Evolutionary conservation across 345 rosid species (phyloP).

Genomic region (Eucalyptus grandis): DNA sequence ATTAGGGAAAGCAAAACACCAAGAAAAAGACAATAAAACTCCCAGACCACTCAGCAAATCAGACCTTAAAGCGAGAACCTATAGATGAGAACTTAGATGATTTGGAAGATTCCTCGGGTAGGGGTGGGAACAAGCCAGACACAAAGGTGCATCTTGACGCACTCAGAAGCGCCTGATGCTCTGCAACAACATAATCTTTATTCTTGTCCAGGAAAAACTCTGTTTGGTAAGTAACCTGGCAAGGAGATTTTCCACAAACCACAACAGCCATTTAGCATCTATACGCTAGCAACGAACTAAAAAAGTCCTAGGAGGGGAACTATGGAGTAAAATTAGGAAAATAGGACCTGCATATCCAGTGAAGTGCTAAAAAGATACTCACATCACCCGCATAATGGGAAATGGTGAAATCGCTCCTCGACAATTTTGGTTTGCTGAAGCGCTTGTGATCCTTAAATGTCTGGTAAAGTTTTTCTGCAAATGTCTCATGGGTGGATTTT

Average conservation of each 20-base stretch:
- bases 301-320: neutral
- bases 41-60: neutral
- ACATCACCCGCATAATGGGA: slow-evolving; percentile 98
- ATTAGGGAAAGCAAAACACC: neutral
- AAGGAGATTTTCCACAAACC: neutral
- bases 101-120: slow-evolving; percentile 80
- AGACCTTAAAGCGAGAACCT: slow-evolving; percentile 91
- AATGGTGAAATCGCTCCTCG: slow-evolving; percentile 90
- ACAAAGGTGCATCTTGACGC: slow-evolving; percentile 80
- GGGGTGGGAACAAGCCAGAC: slow-evolving; percentile 65
- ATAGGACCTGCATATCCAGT: neutral
- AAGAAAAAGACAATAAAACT: neutral
- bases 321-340: neutral
- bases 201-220: slow-evolving; percentile 88
- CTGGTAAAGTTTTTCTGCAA: slow-evolving; percentile 93
- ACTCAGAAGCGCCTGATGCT: slow-evolving; percentile 77
- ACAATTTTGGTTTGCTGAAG: slow-evolving; percentile 85
- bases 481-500: slow-evolving; percentile 93
- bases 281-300: neutral
- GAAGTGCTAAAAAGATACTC: slow-evolving; percentile 13
- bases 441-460: slow-evolving; percentile 79
- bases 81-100: slow-evolving; percentile 89
- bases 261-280: neutral
- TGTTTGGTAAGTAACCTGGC: slow-evolving; percentile 93
- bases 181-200: slow-evolving; percentile 92